phyloP scores from a whole-genome alignment of 495 filamentous ascomycete genomes.

The Xylaria scruposa region DNA sequence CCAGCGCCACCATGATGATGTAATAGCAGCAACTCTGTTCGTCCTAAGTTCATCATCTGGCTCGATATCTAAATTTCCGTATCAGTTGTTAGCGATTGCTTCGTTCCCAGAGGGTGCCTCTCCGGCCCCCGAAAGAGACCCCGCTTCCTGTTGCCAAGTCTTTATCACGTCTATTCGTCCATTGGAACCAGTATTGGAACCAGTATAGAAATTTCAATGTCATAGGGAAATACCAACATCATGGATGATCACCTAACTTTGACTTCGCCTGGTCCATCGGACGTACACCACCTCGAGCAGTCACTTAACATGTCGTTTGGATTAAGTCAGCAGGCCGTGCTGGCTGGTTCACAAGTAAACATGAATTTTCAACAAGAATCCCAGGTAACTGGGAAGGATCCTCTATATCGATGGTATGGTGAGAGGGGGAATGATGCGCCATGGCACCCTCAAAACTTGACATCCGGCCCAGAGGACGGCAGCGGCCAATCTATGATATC shows the following conservation, averaged over 20 bases:
- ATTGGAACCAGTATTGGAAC: neutral
- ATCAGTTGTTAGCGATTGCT: neutral
- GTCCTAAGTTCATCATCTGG: neutral
- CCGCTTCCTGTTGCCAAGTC: neutral
- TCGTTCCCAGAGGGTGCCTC: neutral
- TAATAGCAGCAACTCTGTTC: neutral
- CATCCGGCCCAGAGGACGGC: conserved; percentile 28
- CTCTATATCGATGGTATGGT: conserved; percentile 42
- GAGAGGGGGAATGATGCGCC: conserved; percentile 45
- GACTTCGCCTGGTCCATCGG: conserved; percentile 32
- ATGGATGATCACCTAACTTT: conserved; percentile 36
- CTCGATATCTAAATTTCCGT: neutral
- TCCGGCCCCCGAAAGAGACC: conserved; percentile 4
- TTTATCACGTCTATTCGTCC: neutral
- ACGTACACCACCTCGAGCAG: conserved; percentile 9
- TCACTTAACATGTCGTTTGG: conserved; percentile 11
- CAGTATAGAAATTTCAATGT: conserved; percentile 15
- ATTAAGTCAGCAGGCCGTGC: conserved; percentile 28
- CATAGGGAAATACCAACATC: conserved; percentile 2
- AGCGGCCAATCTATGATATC: conserved; percentile 26
- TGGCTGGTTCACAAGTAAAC: conserved; percentile 29
- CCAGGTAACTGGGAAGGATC: conserved; percentile 25
- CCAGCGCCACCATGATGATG: conserved; percentile 8
- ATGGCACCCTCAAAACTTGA: conserved; percentile 43
- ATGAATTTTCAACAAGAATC: conserved; percentile 23